phyloP scores from a whole-genome alignment of 2,329 filamentous ascomycete genomes.

The Cercospora sp. region DNA sequence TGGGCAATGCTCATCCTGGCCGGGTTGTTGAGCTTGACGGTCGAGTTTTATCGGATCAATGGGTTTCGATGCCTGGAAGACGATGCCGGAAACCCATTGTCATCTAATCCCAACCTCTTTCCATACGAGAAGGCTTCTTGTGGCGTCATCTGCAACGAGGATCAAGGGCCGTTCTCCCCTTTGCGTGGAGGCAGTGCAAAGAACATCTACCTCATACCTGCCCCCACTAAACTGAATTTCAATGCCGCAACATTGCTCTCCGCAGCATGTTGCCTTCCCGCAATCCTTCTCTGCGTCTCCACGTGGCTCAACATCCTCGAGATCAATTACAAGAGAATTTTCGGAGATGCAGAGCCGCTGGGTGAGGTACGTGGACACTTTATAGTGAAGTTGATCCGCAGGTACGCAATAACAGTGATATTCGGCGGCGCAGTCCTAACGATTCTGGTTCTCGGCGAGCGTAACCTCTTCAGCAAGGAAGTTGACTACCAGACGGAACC shows the following conservation, averaged over 20 bases:
- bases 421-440: slow-evolving; percentile 60
- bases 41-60: slow-evolving; percentile 63
- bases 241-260: slow-evolving; percentile 61
- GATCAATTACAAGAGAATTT: slow-evolving; percentile 58
- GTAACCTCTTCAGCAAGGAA: slow-evolving; percentile 62
- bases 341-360: slow-evolving; percentile 38
- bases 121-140: slow-evolving; percentile 49
- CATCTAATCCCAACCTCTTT: slow-evolving; percentile 44
- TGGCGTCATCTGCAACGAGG: slow-evolving; percentile 49
- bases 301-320: slow-evolving; percentile 66
- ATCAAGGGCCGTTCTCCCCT: slow-evolving; percentile 54
- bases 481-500: slow-evolving; percentile 63
- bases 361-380: slow-evolving; percentile 12
- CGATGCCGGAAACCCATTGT: slow-evolving; percentile 42
- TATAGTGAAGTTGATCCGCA: slow-evolving; percentile 14
- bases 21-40: slow-evolving; percentile 60
- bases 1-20: slow-evolving; percentile 64
- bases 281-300: slow-evolving; percentile 60
- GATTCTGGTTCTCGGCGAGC: slow-evolving; percentile 62
- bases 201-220: slow-evolving; percentile 64
- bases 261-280: slow-evolving; percentile 65
- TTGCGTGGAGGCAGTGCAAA: slow-evolving; percentile 57
- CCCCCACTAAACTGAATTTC: slow-evolving; percentile 58
- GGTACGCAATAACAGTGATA: slow-evolving; percentile 56
- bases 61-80: slow-evolving; percentile 48